Base-by-base conservation (phyloP, 257 asterid genomes). In the Rhazya stricta region DNA sequence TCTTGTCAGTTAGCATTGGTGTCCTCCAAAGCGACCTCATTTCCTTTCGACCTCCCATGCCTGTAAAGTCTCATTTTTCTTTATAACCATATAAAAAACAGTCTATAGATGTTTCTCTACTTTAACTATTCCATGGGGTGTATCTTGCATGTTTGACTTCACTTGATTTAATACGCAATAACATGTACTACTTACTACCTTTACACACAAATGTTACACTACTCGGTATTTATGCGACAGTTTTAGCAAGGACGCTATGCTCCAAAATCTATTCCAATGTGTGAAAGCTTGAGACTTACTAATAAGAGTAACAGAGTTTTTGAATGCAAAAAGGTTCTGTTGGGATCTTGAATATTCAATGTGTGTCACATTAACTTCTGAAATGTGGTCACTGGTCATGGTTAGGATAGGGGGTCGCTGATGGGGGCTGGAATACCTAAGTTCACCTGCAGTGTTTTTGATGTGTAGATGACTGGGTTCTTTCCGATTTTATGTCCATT, bases 1-100 rank as follows among this genome's bases (percentile, higher is more conserved):
- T 91, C 80, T 86, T 94, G 89, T 94, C 98, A 25, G 94, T 82
- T 58, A 91, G 97, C 80, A 91, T 94, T 70, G 98, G 98, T 13
- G 97, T 94, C 83, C 97, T 94, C 76, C 98, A 94, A 77, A 86
- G 89, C 83, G 79, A 85, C 45, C 96, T 91, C 78, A 91, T 94
- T 83, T 83, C 89, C 79, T 84, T 91, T 83, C 77, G 74, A 34
- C 98, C 97, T 10, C 89, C 91, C 11, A 79, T 94, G 76, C 98
- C 98, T 6, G 98, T 91, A 85, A n/a, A 57, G 91, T 81, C 27
- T 39, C 65, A 42, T 37, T 42, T 46, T 32, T 62, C 75, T 63
- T 43, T 45, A 58, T 39, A 3, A 34, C 45, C 30, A 66, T 34
- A 42, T n/a, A 43, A 12, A 21, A 48, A 48, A 0, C 13, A 1